phyloP scores from a whole-genome alignment of 2,329 filamentous ascomycete species.

The Colletotrichum sp. region DNA sequence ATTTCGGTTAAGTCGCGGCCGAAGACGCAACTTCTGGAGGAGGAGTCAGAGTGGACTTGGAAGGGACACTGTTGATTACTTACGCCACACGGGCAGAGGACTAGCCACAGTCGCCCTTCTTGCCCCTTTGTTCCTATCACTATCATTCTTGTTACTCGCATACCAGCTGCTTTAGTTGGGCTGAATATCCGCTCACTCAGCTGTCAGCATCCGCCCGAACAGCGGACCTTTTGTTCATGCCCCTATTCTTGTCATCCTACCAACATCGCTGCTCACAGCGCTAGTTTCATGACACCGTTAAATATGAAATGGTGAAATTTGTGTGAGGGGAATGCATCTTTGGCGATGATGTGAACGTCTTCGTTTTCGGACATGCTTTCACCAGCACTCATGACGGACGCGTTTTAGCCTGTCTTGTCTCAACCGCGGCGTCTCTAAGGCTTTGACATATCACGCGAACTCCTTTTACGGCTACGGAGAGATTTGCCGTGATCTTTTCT shows the following conservation, averaged over 20 bases:
- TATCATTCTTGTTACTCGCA: background rate
- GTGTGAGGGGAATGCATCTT: background rate
- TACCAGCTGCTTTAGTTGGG: background rate
- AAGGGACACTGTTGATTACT: background rate
- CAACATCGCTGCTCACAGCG: background rate
- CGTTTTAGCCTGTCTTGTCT: background rate
- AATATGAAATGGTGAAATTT: rapidly evolving
- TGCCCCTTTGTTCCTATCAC: background rate
- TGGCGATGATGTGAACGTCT: no score
- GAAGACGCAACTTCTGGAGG: background rate
- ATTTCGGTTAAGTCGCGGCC: background rate
- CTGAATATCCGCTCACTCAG: background rate
- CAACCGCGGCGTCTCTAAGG: background rate
- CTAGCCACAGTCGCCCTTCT: background rate
- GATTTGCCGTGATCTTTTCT: background rate
- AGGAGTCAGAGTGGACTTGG: background rate
- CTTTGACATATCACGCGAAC: background rate
- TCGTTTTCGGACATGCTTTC: no score
- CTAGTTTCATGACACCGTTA: background rate
- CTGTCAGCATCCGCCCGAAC: background rate
- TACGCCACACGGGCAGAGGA: background rate
- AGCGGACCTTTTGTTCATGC: background rate
- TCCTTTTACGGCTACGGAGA: background rate
- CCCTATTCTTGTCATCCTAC: rapidly evolving
- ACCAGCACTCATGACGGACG: background rate